These are phyloP conservation scores for Brassica carinata DNA, from an alignment of 345 rosid species.

Conservation along the genomic window DNA sequence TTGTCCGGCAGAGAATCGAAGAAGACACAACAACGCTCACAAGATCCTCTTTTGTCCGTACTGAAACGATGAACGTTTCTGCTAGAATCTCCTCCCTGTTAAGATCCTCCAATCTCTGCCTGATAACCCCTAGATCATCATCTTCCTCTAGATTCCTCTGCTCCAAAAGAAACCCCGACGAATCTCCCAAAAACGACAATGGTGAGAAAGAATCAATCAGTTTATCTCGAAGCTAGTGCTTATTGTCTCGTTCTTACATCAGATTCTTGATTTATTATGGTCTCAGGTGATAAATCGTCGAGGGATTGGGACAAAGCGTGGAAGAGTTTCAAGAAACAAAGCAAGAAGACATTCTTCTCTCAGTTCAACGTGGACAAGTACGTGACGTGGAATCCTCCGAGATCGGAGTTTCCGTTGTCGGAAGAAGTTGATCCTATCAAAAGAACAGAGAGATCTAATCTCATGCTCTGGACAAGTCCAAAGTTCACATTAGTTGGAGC, in stretches of 20 bases:
- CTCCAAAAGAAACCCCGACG: constrained; percentile 43
- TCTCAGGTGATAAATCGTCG: constrained; percentile 62
- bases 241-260: neutral
- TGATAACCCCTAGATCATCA: constrained; percentile 20
- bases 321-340: constrained; percentile 77
- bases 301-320: constrained; percentile 96
- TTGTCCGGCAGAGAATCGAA: constrained; percentile 41
- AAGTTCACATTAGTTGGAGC: constrained; percentile 71
- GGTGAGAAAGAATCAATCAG: constrained; percentile 24
- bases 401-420: constrained; percentile 74
- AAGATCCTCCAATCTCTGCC: constrained; percentile 11
- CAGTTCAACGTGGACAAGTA: constrained; percentile 73
- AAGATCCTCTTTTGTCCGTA: constrained; percentile 28
- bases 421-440: constrained; percentile 96
- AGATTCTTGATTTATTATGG: neutral
- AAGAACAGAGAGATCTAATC: constrained; percentile 81
- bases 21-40: neutral
- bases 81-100: constrained; percentile 16
- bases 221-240: neutral
- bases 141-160: constrained; percentile 44
- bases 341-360: constrained; percentile 70
- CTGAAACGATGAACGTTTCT: constrained; percentile 23
- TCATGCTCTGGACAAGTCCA: constrained; percentile 87
- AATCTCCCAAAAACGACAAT: constrained; percentile 42
- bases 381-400: constrained; percentile 88